phyloP scores from a whole-genome alignment of 768 basidiomycete genomes.

The Termitomyces bulborhizus region DNA sequence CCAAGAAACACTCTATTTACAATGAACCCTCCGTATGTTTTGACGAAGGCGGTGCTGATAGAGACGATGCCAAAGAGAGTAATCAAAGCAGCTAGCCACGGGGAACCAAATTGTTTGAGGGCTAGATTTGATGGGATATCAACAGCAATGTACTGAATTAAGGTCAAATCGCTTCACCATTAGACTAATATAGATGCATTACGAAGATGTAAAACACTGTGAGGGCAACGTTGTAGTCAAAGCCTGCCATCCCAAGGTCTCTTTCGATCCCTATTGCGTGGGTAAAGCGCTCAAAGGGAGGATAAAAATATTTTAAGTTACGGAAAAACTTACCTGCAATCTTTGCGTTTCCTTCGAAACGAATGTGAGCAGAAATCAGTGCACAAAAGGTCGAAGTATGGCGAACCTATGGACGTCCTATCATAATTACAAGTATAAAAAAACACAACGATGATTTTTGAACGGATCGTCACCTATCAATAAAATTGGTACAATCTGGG shows the following conservation, averaged over 20 bases:
- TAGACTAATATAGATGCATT: neutral
- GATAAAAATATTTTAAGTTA: neutral
- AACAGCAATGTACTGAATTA: constrained; percentile 14
- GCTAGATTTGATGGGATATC: constrained; percentile 20
- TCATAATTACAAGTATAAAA: neutral
- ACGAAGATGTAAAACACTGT: constrained; percentile 28
- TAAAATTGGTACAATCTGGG: constrained; percentile 18
- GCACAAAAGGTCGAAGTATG: neutral
- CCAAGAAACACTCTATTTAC: constrained; percentile 20
- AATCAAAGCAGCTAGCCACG: constrained; percentile 17
- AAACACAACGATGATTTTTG: neutral
- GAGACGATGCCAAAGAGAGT: constrained; percentile 16
- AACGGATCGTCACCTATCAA: constrained; percentile 11
- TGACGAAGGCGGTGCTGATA: constrained; percentile 18
- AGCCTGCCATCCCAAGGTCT: constrained; percentile 28
- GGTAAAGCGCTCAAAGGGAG: neutral
- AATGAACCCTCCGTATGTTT: constrained; percentile 17
- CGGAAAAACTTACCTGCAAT: constrained; percentile 12
- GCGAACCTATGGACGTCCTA: constrained; percentile 17
- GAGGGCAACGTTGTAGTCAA: constrained; percentile 29
- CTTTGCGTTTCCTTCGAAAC: constrained; percentile 16
- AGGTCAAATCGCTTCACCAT: neutral
- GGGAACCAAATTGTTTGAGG: constrained; percentile 16
- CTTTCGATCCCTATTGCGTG: constrained; percentile 19
- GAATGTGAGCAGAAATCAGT: neutral